Evolutionary conservation across 441 rosid genomes (phyloP), one percentile per base, ranked within the genome.

Genomic region (Mallotus repandus): DNA sequence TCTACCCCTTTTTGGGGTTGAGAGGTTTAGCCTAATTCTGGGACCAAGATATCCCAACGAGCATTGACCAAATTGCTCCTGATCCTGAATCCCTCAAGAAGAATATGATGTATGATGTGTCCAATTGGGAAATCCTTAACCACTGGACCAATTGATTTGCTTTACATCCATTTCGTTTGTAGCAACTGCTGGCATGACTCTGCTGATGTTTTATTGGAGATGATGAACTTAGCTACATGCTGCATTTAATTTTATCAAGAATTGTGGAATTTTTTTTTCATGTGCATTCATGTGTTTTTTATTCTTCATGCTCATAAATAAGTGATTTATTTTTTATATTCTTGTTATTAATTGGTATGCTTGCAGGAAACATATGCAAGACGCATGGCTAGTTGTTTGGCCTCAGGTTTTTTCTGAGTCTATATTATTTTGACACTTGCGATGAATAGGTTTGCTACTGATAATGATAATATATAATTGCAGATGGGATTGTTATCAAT

Each of bases 401-500:
- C 99, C 60, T 82, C 96, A 89, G 99, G 98, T 94, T 80, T 57
- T 78, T 68, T 73, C 63, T 43, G 13, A 58, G 21, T 62, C 48
- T 48, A 8, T 63, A 29, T 41, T 57, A 29, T 43, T 45, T 68
- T 58, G 32, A 62, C 65, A 9, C 63, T 59, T 5, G 16, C 56
- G 16, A 49, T 53, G 18, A 45, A 22, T 69, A 19, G 32, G 50
- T 38, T 70, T 75, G 63, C 59, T 59, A 56, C 60, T 68, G 52
- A 7, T 46, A 57, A 57, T 69, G 59, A 71, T 63, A 63, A 53
- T 60, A 43, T 58, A 25, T n/a, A 53, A 49, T 21, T 78, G 77
- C 87, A 95, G 99, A 92, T 89, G 99, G 98, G 70, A 86, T 91
- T 76, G 86, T 87, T 0, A 89, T 95, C 83, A 95, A 95, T 80